Percentiles rank a stretch among this genome's conserved stretches.
Conservation (phyloP, 225 moss, liverwort and hornwort species). For the Takakia lepidozioides region DNA sequence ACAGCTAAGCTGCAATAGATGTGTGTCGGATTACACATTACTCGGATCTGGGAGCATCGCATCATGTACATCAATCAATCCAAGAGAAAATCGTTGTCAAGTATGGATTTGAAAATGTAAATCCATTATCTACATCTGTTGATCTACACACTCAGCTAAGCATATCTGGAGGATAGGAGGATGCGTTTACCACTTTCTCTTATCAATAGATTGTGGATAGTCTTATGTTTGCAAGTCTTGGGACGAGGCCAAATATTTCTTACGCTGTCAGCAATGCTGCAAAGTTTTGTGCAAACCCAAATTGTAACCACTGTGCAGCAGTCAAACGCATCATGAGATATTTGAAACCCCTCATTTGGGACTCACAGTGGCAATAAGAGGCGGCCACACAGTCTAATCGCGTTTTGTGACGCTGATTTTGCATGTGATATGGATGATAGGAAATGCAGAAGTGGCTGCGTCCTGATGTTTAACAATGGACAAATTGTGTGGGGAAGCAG, state of each 20-base stretch:
- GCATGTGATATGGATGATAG: neutral
- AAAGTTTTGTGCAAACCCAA: neutral
- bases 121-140: neutral
- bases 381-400: neutral
- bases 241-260: neutral
- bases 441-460: neutral
- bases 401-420: neutral
- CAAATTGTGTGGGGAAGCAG: neutral
- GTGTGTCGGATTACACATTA: neutral
- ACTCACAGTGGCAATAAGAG: neutral
- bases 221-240: neutral
- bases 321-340: neutral
- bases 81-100: neutral
- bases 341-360: neutral
- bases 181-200: neutral
- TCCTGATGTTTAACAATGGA: neutral
- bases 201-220: neutral
- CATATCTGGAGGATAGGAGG: neutral
- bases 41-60: neutral
- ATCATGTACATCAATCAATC: neutral
- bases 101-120: neutral
- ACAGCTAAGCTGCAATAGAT: neutral
- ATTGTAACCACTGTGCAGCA: neutral
- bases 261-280: neutral
- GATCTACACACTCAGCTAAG: neutral